Evolutionary conservation across 176 grass and related monocot species (phyloP).

Genomic region (Avena insularis): DNA sequence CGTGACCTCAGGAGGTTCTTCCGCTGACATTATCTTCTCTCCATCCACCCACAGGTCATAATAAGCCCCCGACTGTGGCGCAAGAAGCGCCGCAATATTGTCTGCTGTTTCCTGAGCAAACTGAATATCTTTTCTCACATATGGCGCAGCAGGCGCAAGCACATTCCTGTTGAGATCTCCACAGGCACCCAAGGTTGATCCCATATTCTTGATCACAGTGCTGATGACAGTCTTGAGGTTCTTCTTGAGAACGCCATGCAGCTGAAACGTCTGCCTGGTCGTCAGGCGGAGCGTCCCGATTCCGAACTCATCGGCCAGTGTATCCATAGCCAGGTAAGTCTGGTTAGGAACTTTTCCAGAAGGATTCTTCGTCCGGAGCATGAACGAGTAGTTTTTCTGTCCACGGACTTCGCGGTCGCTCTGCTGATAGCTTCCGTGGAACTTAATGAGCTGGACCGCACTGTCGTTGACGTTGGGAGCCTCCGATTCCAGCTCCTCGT

Average conservation of each 20-base stretch:
- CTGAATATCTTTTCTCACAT: conserved; percentile 65
- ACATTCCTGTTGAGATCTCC: conserved; percentile 99
- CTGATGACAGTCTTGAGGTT: conserved; percentile 88
- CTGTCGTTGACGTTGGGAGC: conserved; percentile 88
- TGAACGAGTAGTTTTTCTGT: conserved; percentile 89
- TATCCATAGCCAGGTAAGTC: conserved; percentile 91
- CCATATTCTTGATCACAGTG: conserved; percentile 96
- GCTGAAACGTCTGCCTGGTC: conserved; percentile 94
- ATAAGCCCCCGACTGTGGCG: conserved; percentile 90
- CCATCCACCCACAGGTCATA: conserved; percentile 99
- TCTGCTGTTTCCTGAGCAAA: conserved; percentile 94
- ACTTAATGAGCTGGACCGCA: conserved; percentile 91
- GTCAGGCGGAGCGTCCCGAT: conserved; percentile 94
- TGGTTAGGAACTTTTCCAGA: conserved; percentile 91
- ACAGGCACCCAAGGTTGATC: conserved; percentile 90
- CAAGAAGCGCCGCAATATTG: conserved; percentile 84
- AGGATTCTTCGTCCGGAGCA: conserved; percentile 98
- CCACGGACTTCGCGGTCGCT: conserved; percentile 81
- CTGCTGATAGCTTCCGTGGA: conserved; percentile 98
- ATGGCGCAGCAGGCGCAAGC: conserved; percentile 91
- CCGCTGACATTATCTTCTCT: conserved; percentile 95
- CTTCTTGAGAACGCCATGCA: conserved; percentile 94
- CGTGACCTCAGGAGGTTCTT: conserved; percentile 87
- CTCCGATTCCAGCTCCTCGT: conserved; percentile 82
- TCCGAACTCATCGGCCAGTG: conserved; percentile 88